Evolutionary conservation across 805 yeast species (phyloP).

Genomic region (Wickerhamiella shivajii): DNA sequence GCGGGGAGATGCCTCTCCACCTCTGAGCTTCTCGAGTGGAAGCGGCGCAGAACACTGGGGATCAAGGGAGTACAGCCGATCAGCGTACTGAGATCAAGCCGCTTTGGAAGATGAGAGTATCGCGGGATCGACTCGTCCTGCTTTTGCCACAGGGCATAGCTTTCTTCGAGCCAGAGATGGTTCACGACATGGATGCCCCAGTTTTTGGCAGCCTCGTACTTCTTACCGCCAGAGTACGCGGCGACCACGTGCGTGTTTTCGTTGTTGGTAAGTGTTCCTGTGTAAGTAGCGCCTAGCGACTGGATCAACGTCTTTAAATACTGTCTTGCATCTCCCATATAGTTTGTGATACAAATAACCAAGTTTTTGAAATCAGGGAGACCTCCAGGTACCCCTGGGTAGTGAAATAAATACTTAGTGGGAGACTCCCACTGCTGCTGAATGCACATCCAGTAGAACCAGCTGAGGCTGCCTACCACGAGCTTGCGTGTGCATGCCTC

Average conservation of each 20-base stretch:
- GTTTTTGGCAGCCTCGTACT: constrained; percentile 54
- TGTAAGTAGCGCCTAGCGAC: constrained; percentile 62
- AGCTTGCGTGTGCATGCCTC: constrained; percentile 30
- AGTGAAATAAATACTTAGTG: constrained; percentile 41
- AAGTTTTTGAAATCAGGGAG: constrained; percentile 41
- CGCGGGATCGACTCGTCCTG: constrained; percentile 33
- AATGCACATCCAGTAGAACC: constrained; percentile 60
- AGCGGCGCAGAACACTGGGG: constrained; percentile 28
- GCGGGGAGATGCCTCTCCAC: constrained; percentile 14
- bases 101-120: constrained; percentile 35
- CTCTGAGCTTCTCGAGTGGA: constrained; percentile 19
- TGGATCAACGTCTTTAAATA: constrained; percentile 51
- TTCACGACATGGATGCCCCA: constrained; percentile 60
- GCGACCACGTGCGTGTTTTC: constrained; percentile 61
- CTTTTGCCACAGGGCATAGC: constrained; percentile 46
- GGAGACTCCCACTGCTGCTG: constrained; percentile 45
- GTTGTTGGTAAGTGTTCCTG: constrained; percentile 45
- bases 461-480: constrained; percentile 50
- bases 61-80: constrained; percentile 40
- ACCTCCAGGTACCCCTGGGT: constrained; percentile 45
- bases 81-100: constrained; percentile 30
- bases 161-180: constrained; percentile 81
- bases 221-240: constrained; percentile 53
- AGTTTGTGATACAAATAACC: constrained; percentile 58
- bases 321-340: constrained; percentile 68